phyloP scores from a whole-genome alignment of 495 filamentous ascomycete species.

The Neurospora intermedia region DNA sequence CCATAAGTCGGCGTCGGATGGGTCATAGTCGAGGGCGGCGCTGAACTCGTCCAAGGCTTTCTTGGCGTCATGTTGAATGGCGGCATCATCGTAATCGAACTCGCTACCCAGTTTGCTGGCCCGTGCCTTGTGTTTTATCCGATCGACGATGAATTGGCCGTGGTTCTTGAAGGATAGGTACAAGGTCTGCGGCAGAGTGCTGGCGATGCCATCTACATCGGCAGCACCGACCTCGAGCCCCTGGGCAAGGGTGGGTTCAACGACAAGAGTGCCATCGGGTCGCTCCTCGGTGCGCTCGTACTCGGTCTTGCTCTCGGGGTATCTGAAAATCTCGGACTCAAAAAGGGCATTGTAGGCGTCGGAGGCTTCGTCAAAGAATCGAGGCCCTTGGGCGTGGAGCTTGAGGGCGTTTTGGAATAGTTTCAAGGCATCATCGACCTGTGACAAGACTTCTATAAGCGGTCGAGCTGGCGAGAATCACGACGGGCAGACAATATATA shows the following conservation, averaged over 20 bases:
- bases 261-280: constrained; percentile 35
- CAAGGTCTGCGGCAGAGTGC: constrained; percentile 74
- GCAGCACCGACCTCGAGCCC: constrained; percentile 31
- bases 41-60: constrained; percentile 52
- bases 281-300: constrained; percentile 55
- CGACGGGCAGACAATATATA: not conserved
- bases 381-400: constrained; percentile 77
- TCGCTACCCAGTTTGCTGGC: constrained; percentile 18
- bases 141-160: constrained; percentile 78
- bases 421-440: constrained; percentile 95
- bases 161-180: constrained; percentile 93
- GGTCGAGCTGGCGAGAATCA: not conserved
- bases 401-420: constrained; percentile 88
- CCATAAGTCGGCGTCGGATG: constrained; percentile 93
- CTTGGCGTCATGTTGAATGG: constrained; percentile 30
- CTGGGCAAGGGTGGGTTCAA: constrained; percentile 27
- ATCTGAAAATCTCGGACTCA: constrained; percentile 86
- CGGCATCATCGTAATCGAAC: constrained; percentile 27
- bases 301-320: constrained; percentile 72
- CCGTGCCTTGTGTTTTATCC: constrained; percentile 41
- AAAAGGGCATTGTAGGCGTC: constrained; percentile 81
- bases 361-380: constrained; percentile 61
- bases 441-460: not conserved
- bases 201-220: constrained; percentile 59
- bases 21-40: constrained; percentile 76